Evolutionary conservation across 495 filamentous ascomycete genomes (phyloP).

Genomic region (Immersiella caudata): DNA sequence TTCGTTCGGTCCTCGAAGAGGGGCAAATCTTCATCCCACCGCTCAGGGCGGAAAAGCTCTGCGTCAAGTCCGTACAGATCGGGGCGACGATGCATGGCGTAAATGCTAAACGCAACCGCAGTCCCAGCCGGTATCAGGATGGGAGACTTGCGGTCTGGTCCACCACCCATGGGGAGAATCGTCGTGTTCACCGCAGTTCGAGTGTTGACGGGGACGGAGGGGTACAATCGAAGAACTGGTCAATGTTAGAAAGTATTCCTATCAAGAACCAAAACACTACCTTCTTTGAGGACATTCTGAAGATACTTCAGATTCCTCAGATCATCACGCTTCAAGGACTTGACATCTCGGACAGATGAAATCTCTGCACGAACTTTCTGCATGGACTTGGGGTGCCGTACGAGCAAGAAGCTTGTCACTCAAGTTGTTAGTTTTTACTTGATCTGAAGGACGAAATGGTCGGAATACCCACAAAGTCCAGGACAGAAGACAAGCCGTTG

Average conservation of each 20-base stretch:
- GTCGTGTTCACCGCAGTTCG: slow-evolving; percentile 10
- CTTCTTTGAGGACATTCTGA: slow-evolving; percentile 18
- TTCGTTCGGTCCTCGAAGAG: slow-evolving; percentile 15
- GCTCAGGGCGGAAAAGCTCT: slow-evolving; percentile 10
- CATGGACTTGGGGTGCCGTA: slow-evolving; percentile 11
- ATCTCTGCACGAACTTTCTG: slow-evolving; percentile 14
- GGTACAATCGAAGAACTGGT: slow-evolving; percentile 13
- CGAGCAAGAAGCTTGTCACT: slow-evolving; percentile 7
- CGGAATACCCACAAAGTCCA: slow-evolving; percentile 13
- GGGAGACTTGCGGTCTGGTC: slow-evolving; percentile 14
- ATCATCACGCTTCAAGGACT: slow-evolving; percentile 9
- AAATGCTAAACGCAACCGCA: slow-evolving; percentile 9
- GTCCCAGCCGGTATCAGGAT: slow-evolving; percentile 9
- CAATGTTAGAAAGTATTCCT: background rate
- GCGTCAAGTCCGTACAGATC: slow-evolving; percentile 10
- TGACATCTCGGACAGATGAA: slow-evolving; percentile 3
- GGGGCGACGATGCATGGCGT: slow-evolving; percentile 10
- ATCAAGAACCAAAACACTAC: too few relatives aligned
- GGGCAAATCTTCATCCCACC: slow-evolving; percentile 15
- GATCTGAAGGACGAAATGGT: background rate
- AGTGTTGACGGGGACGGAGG: slow-evolving; percentile 14
- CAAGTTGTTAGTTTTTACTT: too few relatives aligned
- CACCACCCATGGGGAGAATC: slow-evolving; percentile 9
- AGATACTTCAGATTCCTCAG: slow-evolving; percentile 10
- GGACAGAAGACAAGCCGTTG: slow-evolving; percentile 13